These are phyloP conservation scores for Xylaria nigripes DNA, from an alignment of 495 filamentous ascomycete genomes.

Conservation along the genomic window DNA sequence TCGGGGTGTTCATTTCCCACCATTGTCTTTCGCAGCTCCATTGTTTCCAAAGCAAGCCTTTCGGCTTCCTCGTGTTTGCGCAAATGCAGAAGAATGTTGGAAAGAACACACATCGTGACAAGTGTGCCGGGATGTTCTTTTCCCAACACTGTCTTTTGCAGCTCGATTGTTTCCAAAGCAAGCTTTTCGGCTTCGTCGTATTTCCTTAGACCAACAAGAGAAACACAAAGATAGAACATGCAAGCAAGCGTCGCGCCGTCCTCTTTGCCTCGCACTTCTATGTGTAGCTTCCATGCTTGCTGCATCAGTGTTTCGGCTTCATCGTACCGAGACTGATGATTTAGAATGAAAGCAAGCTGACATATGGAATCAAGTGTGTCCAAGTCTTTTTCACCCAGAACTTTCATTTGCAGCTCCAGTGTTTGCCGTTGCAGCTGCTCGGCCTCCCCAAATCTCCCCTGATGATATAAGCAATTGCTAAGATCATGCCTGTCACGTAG, in stretches of 20 bases:
- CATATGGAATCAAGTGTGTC: neutral
- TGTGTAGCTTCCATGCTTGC: no score
- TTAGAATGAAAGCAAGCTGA: no score
- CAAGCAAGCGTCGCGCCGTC: no score
- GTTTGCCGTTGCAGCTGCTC: no score
- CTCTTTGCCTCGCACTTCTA: no score
- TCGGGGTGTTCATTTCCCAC: conserved; percentile 6
- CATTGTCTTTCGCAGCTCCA: conserved; percentile 1
- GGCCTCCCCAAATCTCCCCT: neutral
- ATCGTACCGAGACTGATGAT: no score
- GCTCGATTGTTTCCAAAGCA: neutral
- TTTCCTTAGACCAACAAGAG: neutral
- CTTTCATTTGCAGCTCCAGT: no score
- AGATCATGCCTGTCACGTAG: neutral
- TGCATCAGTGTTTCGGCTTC: no score
- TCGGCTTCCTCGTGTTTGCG: neutral
- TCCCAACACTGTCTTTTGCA: neutral
- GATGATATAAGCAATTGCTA: neutral
- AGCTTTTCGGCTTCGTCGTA: neutral
- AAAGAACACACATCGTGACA: neutral
- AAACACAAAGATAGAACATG: neutral
- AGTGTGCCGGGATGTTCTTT: neutral
- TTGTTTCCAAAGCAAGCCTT: neutral
- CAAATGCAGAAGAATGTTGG: neutral
- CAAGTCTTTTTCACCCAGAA: no score